Conservation (phyloP, 192 early-diverging fungal species). For the Rhizophagus clarus region DNA sequence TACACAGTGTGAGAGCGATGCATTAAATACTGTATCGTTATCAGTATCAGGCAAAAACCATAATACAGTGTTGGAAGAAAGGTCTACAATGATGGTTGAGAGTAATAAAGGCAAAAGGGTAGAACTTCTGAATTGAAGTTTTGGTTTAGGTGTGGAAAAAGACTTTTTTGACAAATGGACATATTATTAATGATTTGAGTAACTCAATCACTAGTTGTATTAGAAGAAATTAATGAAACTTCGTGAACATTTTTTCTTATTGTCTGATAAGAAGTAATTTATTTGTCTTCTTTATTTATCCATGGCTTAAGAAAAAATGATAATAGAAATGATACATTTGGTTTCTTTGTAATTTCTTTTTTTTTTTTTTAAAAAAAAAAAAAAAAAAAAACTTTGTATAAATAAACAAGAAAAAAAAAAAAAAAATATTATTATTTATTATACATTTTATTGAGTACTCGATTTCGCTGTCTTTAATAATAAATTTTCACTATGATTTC, state of each 20-base stretch:
- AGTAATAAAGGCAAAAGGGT: not conserved
- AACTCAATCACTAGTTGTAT: not conserved
- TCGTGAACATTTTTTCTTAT: not conserved
- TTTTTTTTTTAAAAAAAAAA: no score
- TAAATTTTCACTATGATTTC: no score
- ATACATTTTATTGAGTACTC: no score
- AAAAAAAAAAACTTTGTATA: not conserved
- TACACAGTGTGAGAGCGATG: not conserved
- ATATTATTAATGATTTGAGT: not conserved
- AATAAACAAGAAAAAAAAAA: not conserved
- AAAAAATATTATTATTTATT: not conserved
- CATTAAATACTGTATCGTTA: no score
- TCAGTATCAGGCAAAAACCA: not conserved
- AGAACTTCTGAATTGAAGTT: not conserved
- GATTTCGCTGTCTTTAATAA: no score
- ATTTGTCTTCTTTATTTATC: not conserved
- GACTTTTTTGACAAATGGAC: conserved; percentile 26
- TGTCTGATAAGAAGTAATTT: not conserved
- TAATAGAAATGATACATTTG: not conserved
- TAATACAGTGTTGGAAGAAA: not conserved
- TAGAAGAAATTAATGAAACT: not conserved
- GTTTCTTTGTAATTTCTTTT: not conserved
- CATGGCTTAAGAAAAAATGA: not conserved
- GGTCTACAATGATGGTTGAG: not conserved
- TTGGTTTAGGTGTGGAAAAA: not conserved